Base-by-base conservation (phyloP, 2,329 filamentous ascomycete species). In the Calonectria montana region DNA sequence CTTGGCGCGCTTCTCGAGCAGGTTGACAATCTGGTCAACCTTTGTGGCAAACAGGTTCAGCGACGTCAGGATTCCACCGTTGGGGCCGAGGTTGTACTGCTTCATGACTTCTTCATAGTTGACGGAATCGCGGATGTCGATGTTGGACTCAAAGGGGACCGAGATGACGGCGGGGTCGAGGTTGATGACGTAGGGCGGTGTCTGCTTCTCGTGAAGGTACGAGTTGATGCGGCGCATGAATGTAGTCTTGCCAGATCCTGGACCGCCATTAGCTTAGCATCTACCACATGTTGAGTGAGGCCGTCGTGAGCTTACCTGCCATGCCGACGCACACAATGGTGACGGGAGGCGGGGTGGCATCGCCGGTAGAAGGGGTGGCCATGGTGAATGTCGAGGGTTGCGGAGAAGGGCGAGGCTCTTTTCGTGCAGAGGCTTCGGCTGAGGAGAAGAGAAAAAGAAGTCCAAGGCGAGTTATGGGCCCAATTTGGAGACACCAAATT, bases 31-130 rank as follows among this genome's bases (percentile, higher is more conserved):
- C 84, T 99, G 97, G 80, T 99, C 97, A 73, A 99, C 95, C 84
- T 99, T 99, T 69, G 97, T 99, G 48, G 96, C 95, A 83, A 99
- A 99, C 29, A 99, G 90, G 83, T 99, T 99, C 61, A 99, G 87
- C 13, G 94, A 97, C 2, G 97, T 99, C 77, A 99, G 87, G 80
- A 99, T 99, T 57, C 96, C 97, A 65, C 97, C 97, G 86, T 99
- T 99, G 10, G 97, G 97, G 0, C 97, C 97, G 0, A 99, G 90
- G 81, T 98, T 98, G 84, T 98, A 98, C 85, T 98, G 96, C 85
- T 96, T 97, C 97, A 99, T 99, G 75, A 99, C 97, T 85, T 99
- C 96, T 83, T 98, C 97, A 88, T 99, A 99, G 89, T 99, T 98
- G 83, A 99, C 96, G 29, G 94, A 97, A 85, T 99, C 97, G 80